phyloP scores from a whole-genome alignment of 1,139 yeast genomes.

The Taphrina populina region DNA sequence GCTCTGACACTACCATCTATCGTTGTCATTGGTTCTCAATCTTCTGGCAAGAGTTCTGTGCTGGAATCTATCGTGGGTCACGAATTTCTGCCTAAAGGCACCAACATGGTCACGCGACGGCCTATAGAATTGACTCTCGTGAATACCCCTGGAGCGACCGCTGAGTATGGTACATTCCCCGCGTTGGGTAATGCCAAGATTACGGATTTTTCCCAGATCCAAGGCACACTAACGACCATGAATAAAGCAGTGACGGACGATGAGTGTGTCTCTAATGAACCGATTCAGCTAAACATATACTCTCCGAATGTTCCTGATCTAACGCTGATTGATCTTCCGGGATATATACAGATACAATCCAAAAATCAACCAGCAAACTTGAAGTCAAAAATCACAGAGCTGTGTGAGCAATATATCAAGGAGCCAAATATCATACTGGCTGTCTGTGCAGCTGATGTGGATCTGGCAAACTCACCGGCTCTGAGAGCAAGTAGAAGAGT shows the following conservation, averaged over 20 bases:
- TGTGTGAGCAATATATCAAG: conserved; percentile 82
- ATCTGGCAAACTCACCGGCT: conserved; percentile 93
- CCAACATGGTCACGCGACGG: conserved; percentile 92
- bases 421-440: conserved; percentile 93
- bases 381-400: conserved; percentile 70
- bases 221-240: conserved; percentile 75
- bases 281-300: conserved; percentile 83
- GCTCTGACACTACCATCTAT: conserved; percentile 73
- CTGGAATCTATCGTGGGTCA: conserved; percentile 92
- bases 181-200: conserved; percentile 76
- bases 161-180: conserved; percentile 92
- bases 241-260: conserved; percentile 86
- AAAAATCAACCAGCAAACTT: conserved; percentile 90
- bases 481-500: conserved; percentile 86
- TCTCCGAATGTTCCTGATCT: conserved; percentile 93
- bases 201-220: conserved; percentile 85
- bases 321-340: conserved; percentile 92
- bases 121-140: conserved; percentile 91
- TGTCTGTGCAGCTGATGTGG: conserved; percentile 96
- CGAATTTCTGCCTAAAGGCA: conserved; percentile 90
- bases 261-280: conserved; percentile 85
- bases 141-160: conserved; percentile 77
- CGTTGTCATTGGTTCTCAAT: conserved; percentile 95
- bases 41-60: conserved; percentile 94
- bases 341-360: conserved; percentile 94